phyloP scores from a whole-genome alignment of 1,284 basidiomycete genomes.

The Coniferiporia weirii region DNA sequence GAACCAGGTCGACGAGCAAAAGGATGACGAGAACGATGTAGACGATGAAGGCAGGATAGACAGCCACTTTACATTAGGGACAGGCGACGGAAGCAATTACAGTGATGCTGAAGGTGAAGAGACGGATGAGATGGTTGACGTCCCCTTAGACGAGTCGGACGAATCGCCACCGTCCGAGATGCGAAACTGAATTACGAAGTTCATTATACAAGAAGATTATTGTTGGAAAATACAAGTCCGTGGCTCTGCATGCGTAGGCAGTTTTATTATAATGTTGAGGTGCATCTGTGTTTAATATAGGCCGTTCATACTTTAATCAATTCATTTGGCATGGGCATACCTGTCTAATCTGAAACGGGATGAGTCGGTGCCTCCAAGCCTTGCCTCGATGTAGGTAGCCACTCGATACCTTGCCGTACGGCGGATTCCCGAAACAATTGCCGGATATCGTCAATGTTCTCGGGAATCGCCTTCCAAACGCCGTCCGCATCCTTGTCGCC shows the following conservation, averaged over 20 bases:
- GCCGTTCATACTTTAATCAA: background rate
- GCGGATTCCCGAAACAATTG: slow-evolving; percentile 35
- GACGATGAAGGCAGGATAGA: background rate
- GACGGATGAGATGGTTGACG: background rate
- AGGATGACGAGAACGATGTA: background rate
- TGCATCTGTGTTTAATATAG: too few species aligned
- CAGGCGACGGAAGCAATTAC: background rate
- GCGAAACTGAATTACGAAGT: background rate
- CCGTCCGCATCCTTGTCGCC: slow-evolving; percentile 34
- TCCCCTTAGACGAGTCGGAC: background rate
- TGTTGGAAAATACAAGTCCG: too few species aligned
- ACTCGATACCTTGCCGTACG: slow-evolving; percentile 28
- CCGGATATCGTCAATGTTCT: slow-evolving; percentile 35
- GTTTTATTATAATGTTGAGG: too few species aligned
- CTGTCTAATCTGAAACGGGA: background rate
- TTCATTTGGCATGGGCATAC: background rate
- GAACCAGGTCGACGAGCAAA: background rate
- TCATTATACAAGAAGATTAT: too few species aligned
- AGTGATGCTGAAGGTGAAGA: background rate
- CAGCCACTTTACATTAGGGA: background rate
- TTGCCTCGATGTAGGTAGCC: background rate
- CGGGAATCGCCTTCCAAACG: slow-evolving; percentile 32
- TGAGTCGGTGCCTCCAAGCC: background rate
- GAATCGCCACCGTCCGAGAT: background rate
- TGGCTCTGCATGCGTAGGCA: too few species aligned